These are phyloP conservation scores for Mycena vulgaris DNA, from an alignment of 768 basidiomycete genomes.

Conservation along the genomic window DNA sequence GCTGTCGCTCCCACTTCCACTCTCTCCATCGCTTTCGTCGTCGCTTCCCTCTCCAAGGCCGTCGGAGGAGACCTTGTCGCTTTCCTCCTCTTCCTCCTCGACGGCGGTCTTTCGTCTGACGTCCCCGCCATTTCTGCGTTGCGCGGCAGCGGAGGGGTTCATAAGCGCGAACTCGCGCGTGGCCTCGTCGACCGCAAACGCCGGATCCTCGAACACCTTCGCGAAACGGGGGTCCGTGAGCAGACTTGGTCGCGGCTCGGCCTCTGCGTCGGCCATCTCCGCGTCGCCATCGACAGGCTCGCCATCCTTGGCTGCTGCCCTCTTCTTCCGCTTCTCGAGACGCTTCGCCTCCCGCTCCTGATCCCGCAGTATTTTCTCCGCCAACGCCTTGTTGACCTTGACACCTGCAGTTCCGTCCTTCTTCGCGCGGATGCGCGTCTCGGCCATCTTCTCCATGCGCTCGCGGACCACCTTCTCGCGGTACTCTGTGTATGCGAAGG, in stretches of 20 bases:
- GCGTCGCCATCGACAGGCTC: constrained; percentile 56
- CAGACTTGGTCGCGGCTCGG: constrained; percentile 56
- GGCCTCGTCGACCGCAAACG: constrained; percentile 92
- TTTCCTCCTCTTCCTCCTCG: constrained; percentile 92
- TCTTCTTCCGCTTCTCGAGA: constrained; percentile 68
- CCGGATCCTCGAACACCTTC: constrained; percentile 91
- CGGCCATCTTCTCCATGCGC: constrained; percentile 94
- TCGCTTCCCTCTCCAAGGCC: constrained; percentile 60
- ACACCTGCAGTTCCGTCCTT: constrained; percentile 70
- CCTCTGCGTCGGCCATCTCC: constrained; percentile 43
- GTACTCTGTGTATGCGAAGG: constrained; percentile 95
- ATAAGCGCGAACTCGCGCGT: constrained; percentile 92
- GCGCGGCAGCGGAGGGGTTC: constrained; percentile 87
- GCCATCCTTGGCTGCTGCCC: constrained; percentile 57
- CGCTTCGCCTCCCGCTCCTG: constrained; percentile 73
- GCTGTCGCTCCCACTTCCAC: constrained; percentile 57
- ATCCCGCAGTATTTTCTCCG: constrained; percentile 83
- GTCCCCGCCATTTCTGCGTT: constrained; percentile 56
- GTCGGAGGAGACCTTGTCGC: constrained; percentile 76
- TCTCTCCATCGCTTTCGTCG: constrained; percentile 62
- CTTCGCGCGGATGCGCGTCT: constrained; percentile 90
- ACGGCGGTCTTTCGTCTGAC: constrained; percentile 79
- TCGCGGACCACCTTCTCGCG: constrained; percentile 90
- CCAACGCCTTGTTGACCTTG: constrained; percentile 86
- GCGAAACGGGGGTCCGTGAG: constrained; percentile 92